Percentiles rank a stretch among this genome's conserved stretches.
phyloP scores from a whole-genome alignment of 2,329 filamentous ascomycete species.

The Chaetothyriales sp. region DNA sequence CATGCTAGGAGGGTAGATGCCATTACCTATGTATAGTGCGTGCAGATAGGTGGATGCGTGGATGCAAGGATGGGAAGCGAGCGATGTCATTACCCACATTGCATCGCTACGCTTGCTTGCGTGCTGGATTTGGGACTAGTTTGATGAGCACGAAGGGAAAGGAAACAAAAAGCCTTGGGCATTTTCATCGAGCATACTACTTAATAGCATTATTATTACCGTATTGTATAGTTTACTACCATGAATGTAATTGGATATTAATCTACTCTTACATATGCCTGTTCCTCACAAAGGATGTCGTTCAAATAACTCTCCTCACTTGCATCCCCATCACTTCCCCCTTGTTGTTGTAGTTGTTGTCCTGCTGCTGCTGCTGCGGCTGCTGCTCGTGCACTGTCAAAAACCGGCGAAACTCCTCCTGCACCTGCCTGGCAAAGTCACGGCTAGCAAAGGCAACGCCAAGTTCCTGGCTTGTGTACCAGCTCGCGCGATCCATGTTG shows the following conservation, averaged over 20 bases:
- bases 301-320: neutral
- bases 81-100: too few relatives aligned
- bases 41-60: neutral
- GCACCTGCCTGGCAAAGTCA: neutral
- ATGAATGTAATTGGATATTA: too few relatives aligned
- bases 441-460: slow-evolving; percentile 36
- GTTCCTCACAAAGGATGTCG: too few relatives aligned
- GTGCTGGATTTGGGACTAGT: too few relatives aligned
- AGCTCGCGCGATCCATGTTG: slow-evolving; percentile 74
- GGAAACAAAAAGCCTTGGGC: too few relatives aligned
- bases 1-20: neutral
- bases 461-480: slow-evolving; percentile 76
- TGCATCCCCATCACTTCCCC: neutral
- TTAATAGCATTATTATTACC: too few relatives aligned
- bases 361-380: neutral
- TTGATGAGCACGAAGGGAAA: too few relatives aligned
- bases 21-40: neutral
- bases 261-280: too few relatives aligned
- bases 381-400: neutral
- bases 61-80: neutral
- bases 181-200: too few relatives aligned
- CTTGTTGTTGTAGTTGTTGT: too few relatives aligned
- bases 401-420: neutral
- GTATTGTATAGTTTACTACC: too few relatives aligned
- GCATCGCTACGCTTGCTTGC: too few relatives aligned